Percentiles rank a stretch among this genome's conserved stretches.
Evolutionary conservation across 345 rosid species (phyloP).

Genomic region (Xanthoceras sorbifolium): DNA sequence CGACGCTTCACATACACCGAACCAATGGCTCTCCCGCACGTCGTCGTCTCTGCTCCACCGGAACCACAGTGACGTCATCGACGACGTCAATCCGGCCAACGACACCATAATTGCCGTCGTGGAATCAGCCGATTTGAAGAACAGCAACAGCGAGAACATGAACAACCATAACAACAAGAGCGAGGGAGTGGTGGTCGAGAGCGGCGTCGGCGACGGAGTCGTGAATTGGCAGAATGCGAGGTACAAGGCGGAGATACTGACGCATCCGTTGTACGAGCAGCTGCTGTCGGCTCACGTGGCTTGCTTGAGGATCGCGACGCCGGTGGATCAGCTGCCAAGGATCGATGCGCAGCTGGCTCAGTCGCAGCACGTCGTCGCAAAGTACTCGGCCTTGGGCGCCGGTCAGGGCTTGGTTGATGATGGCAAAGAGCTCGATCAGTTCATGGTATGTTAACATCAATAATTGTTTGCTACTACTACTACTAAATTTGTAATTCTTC

Average conservation of each 20-base stretch:
- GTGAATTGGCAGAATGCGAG: conserved; percentile 90
- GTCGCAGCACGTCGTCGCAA: conserved; percentile 88
- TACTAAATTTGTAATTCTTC: not conserved
- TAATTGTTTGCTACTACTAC: not conserved
- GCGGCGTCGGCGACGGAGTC: conserved; percentile 46
- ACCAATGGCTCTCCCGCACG: conserved; percentile 82
- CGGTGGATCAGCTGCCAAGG: conserved; percentile 93
- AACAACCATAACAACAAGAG: conserved; percentile 34
- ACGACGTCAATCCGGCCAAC: conserved; percentile 44
- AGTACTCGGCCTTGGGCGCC: conserved; percentile 73
- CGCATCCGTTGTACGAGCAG: conserved; percentile 93
- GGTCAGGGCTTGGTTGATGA: conserved; percentile 63
- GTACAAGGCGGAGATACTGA: conserved; percentile 78
- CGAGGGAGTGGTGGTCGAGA: conserved; percentile 45
- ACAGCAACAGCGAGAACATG: conserved; percentile 34
- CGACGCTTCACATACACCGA: conserved; percentile 39
- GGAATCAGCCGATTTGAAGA: conserved; percentile 49
- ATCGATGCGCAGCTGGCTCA: conserved; percentile 96
- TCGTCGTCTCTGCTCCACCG: conserved; percentile 55
- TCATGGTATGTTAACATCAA: conserved; percentile 67
- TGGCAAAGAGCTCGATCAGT: conserved; percentile 95
- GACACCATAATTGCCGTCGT: conserved; percentile 54
- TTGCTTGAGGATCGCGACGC: conserved; percentile 87
- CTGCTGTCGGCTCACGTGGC: conserved; percentile 90
- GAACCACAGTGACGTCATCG: conserved; percentile 57